phyloP scores from a whole-genome alignment of 805 yeast species.

The Candida arabinofermentans region DNA sequence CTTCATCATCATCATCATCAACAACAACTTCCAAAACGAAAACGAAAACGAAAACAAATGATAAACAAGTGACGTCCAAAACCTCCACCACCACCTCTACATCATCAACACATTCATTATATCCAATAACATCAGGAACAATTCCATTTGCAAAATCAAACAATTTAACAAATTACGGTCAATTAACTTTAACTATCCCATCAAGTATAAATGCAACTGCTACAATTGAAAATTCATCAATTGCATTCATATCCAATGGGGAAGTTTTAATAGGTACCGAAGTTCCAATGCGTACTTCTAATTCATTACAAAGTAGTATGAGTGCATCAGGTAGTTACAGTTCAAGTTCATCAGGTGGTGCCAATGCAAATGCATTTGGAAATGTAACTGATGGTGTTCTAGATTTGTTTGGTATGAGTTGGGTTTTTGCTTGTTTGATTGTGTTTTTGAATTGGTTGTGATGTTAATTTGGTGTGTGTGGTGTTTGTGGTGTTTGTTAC shows the following conservation, averaged over 20 bases:
- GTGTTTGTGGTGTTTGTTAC: too few species aligned
- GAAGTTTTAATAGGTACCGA: constrained; percentile 23
- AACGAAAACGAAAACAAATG: too few species aligned
- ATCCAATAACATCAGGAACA: constrained; percentile 24
- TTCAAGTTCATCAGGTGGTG: constrained; percentile 7
- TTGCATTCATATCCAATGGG: constrained; percentile 27
- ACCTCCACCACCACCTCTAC: neutral
- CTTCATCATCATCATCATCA: constrained; percentile 1
- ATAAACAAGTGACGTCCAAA: too few species aligned
- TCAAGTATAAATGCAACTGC: constrained; percentile 12
- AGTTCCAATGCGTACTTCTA: too few species aligned
- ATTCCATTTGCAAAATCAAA: constrained; percentile 31
- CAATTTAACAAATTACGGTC: constrained; percentile 17
- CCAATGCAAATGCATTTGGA: neutral
- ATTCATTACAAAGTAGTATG: neutral
- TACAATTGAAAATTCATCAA: constrained; percentile 9
- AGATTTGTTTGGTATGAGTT: too few species aligned
- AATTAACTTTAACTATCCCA: constrained; percentile 27
- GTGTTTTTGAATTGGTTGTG: too few species aligned
- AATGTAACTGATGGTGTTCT: too few species aligned
- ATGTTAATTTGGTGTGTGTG: too few species aligned
- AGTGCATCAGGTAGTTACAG: constrained; percentile 6
- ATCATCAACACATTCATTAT: constrained; percentile 1
- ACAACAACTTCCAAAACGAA: neutral
- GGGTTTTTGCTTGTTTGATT: too few species aligned